phyloP scores from a whole-genome alignment of 768 basidiomycete species.

The Hericium rajendrae region DNA sequence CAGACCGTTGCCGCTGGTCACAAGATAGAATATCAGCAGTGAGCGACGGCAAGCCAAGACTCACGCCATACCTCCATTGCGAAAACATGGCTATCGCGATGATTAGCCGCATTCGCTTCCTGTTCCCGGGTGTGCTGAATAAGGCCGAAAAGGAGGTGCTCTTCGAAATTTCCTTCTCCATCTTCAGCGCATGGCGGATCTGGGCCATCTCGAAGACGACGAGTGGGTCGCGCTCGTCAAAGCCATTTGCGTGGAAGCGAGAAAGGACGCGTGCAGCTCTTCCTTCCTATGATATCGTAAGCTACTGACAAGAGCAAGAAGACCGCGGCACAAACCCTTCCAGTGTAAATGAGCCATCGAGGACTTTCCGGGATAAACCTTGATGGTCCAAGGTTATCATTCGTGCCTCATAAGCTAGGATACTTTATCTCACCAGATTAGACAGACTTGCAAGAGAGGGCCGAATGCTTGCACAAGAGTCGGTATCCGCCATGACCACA shows the following conservation, averaged over 20 bases:
- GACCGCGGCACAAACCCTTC: slow-evolving; percentile 29
- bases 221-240: slow-evolving; percentile 50
- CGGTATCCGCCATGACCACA: slow-evolving; percentile 61
- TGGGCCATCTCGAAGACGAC: slow-evolving; percentile 45
- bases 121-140: slow-evolving; percentile 56
- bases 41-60: not conserved
- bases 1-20: slow-evolving; percentile 50
- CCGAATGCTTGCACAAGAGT: slow-evolving; percentile 51
- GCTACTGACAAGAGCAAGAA: no score
- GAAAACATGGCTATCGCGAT: slow-evolving; percentile 60
- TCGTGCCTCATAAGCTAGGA: not conserved
- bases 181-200: slow-evolving; percentile 56
- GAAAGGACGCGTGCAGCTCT: slow-evolving; percentile 53
- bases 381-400: not conserved
- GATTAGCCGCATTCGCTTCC: slow-evolving; percentile 58
- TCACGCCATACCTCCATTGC: slow-evolving; percentile 52
- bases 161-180: slow-evolving; percentile 47
- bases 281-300: slow-evolving; percentile 30
- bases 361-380: slow-evolving; percentile 66
- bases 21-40: slow-evolving; percentile 1
- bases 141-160: slow-evolving; percentile 42
- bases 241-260: slow-evolving; percentile 62
- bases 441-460: slow-evolving; percentile 43
- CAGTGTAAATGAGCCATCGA: slow-evolving; percentile 54
- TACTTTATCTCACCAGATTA: slow-evolving; percentile 36